A percentile compares a stretch with the other conserved stretches of the same genome.
phyloP scores from a whole-genome alignment of 441 rosid species.

The Syzygium malaccense region DNA sequence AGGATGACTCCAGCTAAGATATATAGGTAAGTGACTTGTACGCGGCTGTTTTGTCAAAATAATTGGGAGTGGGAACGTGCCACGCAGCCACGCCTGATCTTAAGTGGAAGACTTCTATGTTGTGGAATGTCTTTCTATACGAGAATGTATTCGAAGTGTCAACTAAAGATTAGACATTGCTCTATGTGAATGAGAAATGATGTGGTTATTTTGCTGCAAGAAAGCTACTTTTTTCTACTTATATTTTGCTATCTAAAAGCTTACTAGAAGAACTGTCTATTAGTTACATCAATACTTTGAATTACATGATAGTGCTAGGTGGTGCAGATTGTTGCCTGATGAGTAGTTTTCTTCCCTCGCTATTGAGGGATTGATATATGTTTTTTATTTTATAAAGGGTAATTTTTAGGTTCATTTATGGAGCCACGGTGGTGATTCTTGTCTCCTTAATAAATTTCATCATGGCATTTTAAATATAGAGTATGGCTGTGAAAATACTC shows the following conservation, averaged over 20 bases:
- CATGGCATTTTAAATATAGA: background rate
- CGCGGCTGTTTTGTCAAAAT: background rate
- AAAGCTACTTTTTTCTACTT: background rate
- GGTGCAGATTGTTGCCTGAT: background rate
- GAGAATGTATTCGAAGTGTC: background rate
- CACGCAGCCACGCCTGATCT: background rate
- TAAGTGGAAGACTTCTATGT: background rate
- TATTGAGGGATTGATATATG: background rate
- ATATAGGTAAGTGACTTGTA: slow-evolving; percentile 6
- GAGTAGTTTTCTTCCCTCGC: background rate
- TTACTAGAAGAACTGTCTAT: background rate
- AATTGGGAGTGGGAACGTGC: background rate
- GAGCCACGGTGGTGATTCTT: background rate
- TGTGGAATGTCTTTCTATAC: background rate
- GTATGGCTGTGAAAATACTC: background rate
- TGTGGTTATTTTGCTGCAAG: background rate
- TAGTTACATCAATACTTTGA: background rate
- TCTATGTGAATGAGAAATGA: background rate
- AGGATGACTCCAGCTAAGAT: slow-evolving; percentile 19
- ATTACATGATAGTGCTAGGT: background rate
- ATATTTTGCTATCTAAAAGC: background rate
- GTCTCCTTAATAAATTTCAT: background rate
- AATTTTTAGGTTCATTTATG: background rate
- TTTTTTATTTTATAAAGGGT: background rate
- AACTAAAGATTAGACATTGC: background rate